Base-by-base conservation (phyloP, 2,329 filamentous ascomycete genomes). In the Xylaria polymorpha region DNA sequence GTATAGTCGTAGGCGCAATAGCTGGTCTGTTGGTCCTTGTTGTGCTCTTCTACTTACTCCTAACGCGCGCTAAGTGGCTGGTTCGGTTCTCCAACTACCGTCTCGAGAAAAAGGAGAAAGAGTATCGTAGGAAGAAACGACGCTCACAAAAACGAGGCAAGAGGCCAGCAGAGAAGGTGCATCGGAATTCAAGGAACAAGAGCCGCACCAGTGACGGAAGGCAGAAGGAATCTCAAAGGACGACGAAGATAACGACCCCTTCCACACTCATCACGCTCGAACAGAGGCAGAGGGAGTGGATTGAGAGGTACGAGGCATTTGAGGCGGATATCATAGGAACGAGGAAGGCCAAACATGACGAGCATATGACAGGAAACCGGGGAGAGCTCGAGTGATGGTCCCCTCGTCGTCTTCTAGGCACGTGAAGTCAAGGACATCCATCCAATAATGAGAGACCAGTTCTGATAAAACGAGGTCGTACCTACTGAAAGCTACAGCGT, bases 11-110 rank as follows among this genome's bases (percentile, higher is more conserved):
- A 8, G 68, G 68, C 2, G 22, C 58, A 29, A 37, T 66, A 35
- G 22, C 14, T 22, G 61, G 65, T 12, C 20, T 68, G 15, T 18
- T 68, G 7, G 15, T 68, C 7, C 29, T 66, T 5, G 20, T 66
- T 32, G 10, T 68, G 20, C 20, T 70, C 15, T 41, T 68, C 55
- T 68, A 70, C 46, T 15, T 70, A 39, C 15, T 65, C 35, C 25
- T 68, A 41, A 70, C 59, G 18, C 64, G 64, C n/a, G 22, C 20
- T 14, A 50, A 44, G 18, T 70, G 61, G 50, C 4, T 58, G 32
- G n/a, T 8, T 14, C 29, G 29, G 44, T 9, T 58, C 18, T 20
- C 22, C 10, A 2, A 41, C 8, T 55, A 60, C 14, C 46, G 50
- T 20, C 60, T 50, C 2, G 32, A 68, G 46, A 29, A 10, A 8